Base-by-base conservation (phyloP, 192 early-diverging fungal genomes). In the Umbelopsis sp. region DNA sequence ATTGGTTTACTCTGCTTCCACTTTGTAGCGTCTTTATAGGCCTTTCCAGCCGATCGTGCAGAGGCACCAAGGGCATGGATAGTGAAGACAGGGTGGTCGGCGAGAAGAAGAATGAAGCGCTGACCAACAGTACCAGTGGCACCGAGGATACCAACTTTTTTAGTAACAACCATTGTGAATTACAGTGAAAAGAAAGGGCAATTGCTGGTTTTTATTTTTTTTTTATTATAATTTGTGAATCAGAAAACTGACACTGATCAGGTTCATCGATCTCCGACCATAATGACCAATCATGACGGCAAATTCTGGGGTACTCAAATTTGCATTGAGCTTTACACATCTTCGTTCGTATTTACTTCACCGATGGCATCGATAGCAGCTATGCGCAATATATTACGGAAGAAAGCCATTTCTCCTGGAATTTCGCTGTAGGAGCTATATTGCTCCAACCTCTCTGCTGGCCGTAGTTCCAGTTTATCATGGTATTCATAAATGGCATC, bases 71-170 rank as follows among this genome's bases (percentile, higher is more conserved):
- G 83, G 47, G 93, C 91, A 77, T 91, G 89, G 79, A 99, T 89
- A 65, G 83, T 78, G 81, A 99, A 96, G 71, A 85, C 80, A 62
- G 96, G 95, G 83, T 99, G 94, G 65, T 86, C 77, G 6, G 90
- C 88, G 56, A 99, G 88, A 51, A 99, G 84, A 70, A 92, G 85
- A 66, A 98, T 96, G 73, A 99, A 99, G 29, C 97, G 91, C 80
- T 99, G 97, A 36, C 97, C 97, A 49, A 99, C 97, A 24, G 95
- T 99, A 77, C 97, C 97, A 0, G 97, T 99, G 34, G 96, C 96
- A 70, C 97, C 97, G 54, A 99, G 91, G 70, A 99, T 91, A 71
- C 93, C 97, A 43, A 93, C 95, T 74, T 85, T 87, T 44, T 81
- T 81, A 9, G 65, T 65, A 26, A 38, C 50, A 66, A 70, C 50